Base-by-base conservation (phyloP, 2,329 filamentous ascomycete species). In the Reticulascus tulasneorum region DNA sequence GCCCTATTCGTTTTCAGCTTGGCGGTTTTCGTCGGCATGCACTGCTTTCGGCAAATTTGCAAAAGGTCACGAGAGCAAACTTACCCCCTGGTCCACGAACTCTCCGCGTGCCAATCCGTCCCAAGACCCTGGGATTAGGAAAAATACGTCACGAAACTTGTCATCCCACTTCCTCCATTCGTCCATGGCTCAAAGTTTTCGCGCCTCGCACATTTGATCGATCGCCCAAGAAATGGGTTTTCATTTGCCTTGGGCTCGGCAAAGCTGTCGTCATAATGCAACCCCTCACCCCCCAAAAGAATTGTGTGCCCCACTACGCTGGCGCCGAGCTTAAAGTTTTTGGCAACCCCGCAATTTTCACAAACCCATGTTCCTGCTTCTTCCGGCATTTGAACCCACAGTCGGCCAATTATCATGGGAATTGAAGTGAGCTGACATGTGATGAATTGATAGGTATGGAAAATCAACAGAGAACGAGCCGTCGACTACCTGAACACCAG, bases 401-500 rank as follows among this genome's bases (percentile, higher is more conserved):
- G 15, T 19, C 17, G 17, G 35, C 11, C 20, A 9, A 18, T 27
- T 23, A 28, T 29, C 11, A 25, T 3, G 4, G 22, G 29, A n/a
- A n/a, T n/a, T n/a, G n/a, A 20, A 20, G 24, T 23, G 9, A 9
- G 19, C 43, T 46, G 35, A 46, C 41, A 44, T 23, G 43, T 38
- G 34, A 34, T 9, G 29, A 24, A 16, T 37, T 40, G 23, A 33
- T 53, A 98, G 93, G 91, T 97, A 64, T 98, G 93, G 93, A 88
- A 89, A 59, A 98, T 98, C 73, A 98, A 98, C 82, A 84, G 93
- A 55, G 93, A 98, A 68, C 90, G 93, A 73, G 93, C 93, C 44
- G 81, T 98, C 64, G 93, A 98, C 73, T 98, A 98, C 73, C 82
- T 98, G 55, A 98, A 98, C 80, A 98, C 93, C 48, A 81, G 93